Evolutionary conservation across 2,329 filamentous ascomycete species (phyloP), one percentile per base, ranked within the genome.

Genomic region (Fusarium buharicum): DNA sequence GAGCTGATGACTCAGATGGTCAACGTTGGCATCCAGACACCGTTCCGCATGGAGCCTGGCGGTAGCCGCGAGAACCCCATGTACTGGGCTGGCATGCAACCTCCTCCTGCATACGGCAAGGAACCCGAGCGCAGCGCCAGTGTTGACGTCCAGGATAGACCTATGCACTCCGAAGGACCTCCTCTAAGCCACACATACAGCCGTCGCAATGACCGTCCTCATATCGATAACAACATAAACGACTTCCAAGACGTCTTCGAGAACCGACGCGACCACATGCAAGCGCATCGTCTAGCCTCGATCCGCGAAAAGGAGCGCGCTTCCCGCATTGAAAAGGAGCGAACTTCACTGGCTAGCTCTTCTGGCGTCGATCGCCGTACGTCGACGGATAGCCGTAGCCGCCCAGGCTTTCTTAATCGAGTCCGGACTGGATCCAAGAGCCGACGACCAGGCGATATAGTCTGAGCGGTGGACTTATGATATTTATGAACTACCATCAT

Each of bases 1-100:
- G 92, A 95, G 60, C 81, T 98, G 71, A 96, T 97, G 90, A 82
- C 90, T 33, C 87, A 91, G 51, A 93, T 97, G 81, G 85, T 90
- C 59, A 87, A 92, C 51, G 82, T 94, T 47, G 92, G 92, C 55
- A 95, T 96, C 73, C 90, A 96, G 81, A 91, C 91, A 50, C 92
- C 93, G 6, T 75, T 74, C 70, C 77, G 78, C 51, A 68, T 76
- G 55, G 78, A 87, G 74, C 88, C 90, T 52, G 90, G 90, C 67
- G 87, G 88, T 72, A 89, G 86, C 72, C 81, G 86, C 62, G 87
- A 88, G 40, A 84, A 86, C 69, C 90, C 90, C 3, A 80, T 91
- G 70, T 91, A 79, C 71, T 82, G 79, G 70, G 60, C 76, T 47
- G 75, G 71, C 46, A 57, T 70, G 41, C 70, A 73, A 20, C 75